These are phyloP conservation scores for Phytopythium delawarense DNA, from an alignment of 352 stramenopile species.

Conservation along the genomic window DNA sequence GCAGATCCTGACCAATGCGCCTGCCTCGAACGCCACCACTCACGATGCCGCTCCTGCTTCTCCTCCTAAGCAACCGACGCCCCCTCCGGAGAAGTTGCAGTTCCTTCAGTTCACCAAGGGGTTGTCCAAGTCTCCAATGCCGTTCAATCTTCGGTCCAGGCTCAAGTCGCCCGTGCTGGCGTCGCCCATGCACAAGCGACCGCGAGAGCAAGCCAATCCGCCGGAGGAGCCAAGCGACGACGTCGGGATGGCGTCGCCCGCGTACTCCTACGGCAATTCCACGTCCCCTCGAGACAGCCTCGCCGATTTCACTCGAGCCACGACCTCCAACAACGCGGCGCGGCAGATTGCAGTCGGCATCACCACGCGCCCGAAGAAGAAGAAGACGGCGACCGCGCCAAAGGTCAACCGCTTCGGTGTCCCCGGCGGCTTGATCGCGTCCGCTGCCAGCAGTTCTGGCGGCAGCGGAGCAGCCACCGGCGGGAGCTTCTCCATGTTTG, in stretches of 20 bases:
- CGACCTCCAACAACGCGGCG: constrained; percentile 16
- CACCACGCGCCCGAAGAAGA: constrained; percentile 35
- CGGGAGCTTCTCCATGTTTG: constrained; percentile 50
- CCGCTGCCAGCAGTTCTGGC: background rate
- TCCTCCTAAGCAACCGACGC: constrained; percentile 11
- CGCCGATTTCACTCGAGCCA: background rate
- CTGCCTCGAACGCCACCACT: background rate
- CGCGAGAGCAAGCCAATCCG: background rate
- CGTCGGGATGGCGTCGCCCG: constrained; percentile 1
- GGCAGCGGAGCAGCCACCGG: constrained; percentile 3
- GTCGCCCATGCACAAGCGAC: constrained; percentile 17
- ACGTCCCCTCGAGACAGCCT: constrained; percentile 3
- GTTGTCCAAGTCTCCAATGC: constrained; percentile 37
- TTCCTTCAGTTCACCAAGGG: constrained; percentile 40
- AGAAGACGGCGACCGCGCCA: constrained; percentile 6
- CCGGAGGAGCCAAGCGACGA: background rate
- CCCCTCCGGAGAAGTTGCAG: constrained; percentile 32
- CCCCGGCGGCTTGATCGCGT: constrained; percentile 12
- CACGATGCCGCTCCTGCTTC: background rate
- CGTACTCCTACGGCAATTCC: constrained; percentile 1
- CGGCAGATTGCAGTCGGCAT: constrained; percentile 38
- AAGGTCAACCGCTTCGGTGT: constrained; percentile 33
- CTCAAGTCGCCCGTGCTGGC: constrained; percentile 22
- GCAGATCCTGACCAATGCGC: constrained; percentile 25
- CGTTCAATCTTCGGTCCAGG: constrained; percentile 8